A percentile compares a stretch with the other conserved stretches of the same genome.
Evolutionary conservation across 345 rosid species (phyloP).

Genomic region (Erysimum cheiranthoides): DNA sequence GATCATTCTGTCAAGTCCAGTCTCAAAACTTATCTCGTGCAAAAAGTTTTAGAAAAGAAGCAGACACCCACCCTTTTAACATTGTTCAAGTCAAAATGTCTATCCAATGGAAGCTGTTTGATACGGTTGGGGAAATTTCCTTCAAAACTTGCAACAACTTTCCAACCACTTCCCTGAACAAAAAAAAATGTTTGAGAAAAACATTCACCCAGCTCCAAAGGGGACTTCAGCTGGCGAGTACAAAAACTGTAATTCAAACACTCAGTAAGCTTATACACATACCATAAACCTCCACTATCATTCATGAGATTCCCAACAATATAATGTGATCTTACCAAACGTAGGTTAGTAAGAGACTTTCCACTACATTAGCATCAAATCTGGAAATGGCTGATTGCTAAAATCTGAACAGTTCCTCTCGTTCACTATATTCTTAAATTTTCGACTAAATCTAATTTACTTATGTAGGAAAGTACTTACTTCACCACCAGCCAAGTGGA

Average conservation of each 20-base stretch:
- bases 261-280: not conserved
- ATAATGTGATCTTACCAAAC: not conserved
- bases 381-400: slow-evolving; percentile 30
- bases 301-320: slow-evolving; percentile 15
- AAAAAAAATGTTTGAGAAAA: slow-evolving; percentile 14
- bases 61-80: slow-evolving; percentile 80
- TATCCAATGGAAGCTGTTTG: slow-evolving; percentile 96
- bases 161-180: slow-evolving; percentile 97
- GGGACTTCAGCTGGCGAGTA: slow-evolving; percentile 20
- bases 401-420: slow-evolving; percentile 17
- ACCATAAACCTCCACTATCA: slow-evolving; percentile 4
- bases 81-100: slow-evolving; percentile 90
- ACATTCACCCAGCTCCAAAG: slow-evolving; percentile 12
- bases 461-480: slow-evolving; percentile 57
- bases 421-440: slow-evolving; percentile 21
- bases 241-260: not conserved
- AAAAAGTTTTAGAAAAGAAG: slow-evolving; percentile 23
- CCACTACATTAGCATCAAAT: slow-evolving; percentile 26
- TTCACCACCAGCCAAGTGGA: slow-evolving; percentile 87
- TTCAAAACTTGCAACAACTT: slow-evolving; percentile 96
- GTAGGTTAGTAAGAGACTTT: slow-evolving; percentile 16
- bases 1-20: slow-evolving; percentile 20
- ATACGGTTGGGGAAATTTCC: slow-evolving; percentile 93
- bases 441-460: slow-evolving; percentile 20
- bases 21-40: slow-evolving; percentile 23